These are phyloP conservation scores for Metschnikowia matae DNA, from an alignment of 805 yeast genomes.

Conservation along the genomic window DNA sequence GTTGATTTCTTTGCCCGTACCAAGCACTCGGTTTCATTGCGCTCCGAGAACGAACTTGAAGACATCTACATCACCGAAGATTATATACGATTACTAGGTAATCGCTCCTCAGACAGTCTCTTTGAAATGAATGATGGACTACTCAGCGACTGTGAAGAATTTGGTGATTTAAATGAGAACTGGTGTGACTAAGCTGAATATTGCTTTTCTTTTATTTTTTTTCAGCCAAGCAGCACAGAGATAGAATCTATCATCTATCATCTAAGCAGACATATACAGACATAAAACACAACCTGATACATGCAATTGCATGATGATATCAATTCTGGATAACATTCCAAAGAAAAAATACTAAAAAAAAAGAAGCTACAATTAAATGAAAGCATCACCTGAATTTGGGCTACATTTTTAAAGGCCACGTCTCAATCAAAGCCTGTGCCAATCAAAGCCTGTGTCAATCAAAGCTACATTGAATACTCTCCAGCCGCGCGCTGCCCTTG, in stretches of 20 bases:
- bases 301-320: no score
- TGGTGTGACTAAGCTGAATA: not conserved
- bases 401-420: not conserved
- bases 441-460: not conserved
- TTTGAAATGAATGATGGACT: not conserved
- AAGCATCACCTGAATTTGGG: not conserved
- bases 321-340: no score
- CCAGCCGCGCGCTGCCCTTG: not conserved
- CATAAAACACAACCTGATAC: no score
- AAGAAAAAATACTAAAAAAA: no score
- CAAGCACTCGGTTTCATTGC: conserved; percentile 20
- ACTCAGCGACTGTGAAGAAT: not conserved
- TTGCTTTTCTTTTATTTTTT: not conserved
- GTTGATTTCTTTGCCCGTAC: conserved; percentile 33
- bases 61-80: conserved; percentile 21
- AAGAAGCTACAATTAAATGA: no score
- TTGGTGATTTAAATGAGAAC: no score
- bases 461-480: not conserved
- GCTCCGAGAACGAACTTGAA: conserved; percentile 19
- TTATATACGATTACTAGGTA: not conserved
- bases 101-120: not conserved
- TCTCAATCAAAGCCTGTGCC: not conserved
- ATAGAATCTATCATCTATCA: not conserved
- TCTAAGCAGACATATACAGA: not conserved
- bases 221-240: not conserved